Base-by-base conservation (phyloP, 1,284 basidiomycete species). In the Trichosporon sp. region DNA sequence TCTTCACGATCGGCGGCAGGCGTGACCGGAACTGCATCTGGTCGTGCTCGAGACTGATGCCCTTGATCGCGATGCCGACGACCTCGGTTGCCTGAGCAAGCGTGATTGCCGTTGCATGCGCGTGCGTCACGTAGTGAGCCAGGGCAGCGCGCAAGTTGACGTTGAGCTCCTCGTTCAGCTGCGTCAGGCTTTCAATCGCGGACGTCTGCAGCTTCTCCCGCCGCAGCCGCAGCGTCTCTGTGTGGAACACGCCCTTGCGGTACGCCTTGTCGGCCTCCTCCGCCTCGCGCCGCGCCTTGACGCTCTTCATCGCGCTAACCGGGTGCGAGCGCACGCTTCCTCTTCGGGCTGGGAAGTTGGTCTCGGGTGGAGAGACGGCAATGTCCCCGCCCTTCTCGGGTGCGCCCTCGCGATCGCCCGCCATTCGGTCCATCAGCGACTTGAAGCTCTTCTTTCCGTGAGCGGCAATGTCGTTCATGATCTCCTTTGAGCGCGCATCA, bases 181-280 rank as follows among this genome's bases (percentile, higher is more conserved):
- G 86, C 77, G 93, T 89, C 66, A 95, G 80, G 75, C 92, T 95
- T 89, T 88, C 91, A 74, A 91, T 91, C 3, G 92, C 93, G 42
- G 90, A 89, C 75, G 91, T 89, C 51, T 96, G 84, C 44, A 91
- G 92, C 83, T 94, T 95, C 21, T 89, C 89, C 70, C 92, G 86
- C 51, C 91, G 87, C 34, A 97, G 84, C 29, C 95, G 86, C 25
- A 98, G 86, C 0, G 96, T 98, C 84, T 99, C 96, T 27, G 96
- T 85, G 88, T 94, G 93, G 81, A 98, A 92, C 32, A 99, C 89
- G 38, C 89, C 93, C 73, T 91, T 91, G 34, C 96, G 88, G 76
- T 98, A 99, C 71, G 95, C 93, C 80, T 91, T 92, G 82, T 98
- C 95, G 90, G 95, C 93, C 80, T 96, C 93, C 64, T 96, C 95